Evolutionary conservation across 2,329 filamentous ascomycete species (phyloP).

Genomic region (Eutypa lata): DNA sequence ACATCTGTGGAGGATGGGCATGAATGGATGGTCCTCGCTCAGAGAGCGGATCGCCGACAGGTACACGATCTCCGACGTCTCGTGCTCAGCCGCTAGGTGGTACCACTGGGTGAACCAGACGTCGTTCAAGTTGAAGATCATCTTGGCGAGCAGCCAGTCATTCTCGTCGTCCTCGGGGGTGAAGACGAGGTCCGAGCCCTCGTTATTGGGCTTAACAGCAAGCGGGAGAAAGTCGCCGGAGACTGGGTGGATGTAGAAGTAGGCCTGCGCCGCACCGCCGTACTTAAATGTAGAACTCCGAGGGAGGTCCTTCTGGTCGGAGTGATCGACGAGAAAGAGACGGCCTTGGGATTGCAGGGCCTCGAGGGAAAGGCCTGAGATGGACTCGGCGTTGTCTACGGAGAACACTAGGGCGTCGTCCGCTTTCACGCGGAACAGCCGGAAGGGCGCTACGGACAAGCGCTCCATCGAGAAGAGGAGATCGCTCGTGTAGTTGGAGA

Average conservation of each 20-base stretch:
- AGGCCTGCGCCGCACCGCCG: constrained; percentile 40
- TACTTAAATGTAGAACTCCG: constrained; percentile 23
- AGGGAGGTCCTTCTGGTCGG: constrained; percentile 28
- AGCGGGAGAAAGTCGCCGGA: constrained; percentile 43
- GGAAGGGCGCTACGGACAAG: constrained; percentile 39
- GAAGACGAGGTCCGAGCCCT: constrained; percentile 38
- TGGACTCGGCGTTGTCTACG: constrained; percentile 27
- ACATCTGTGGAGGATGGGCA: constrained; percentile 35
- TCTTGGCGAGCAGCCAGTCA: constrained; percentile 52
- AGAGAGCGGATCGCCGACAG: constrained; percentile 44
- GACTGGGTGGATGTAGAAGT: constrained; percentile 42
- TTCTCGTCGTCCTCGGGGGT: constrained; percentile 39
- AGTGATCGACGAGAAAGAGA: constrained; percentile 42
- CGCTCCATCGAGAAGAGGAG: constrained; percentile 46
- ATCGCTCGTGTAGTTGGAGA: constrained; percentile 44
- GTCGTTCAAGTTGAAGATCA: constrained; percentile 46
- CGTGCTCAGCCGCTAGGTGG: constrained; percentile 42
- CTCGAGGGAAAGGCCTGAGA: constrained; percentile 30
- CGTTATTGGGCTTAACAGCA: constrained; percentile 43
- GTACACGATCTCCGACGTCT: constrained; percentile 40
- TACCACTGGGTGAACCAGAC: constrained; percentile 42
- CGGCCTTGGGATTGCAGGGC: constrained; percentile 32
- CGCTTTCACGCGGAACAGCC: constrained; percentile 31
- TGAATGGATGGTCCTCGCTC: constrained; percentile 42
- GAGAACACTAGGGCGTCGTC: constrained; percentile 34